Evolutionary conservation across 495 filamentous ascomycete species (phyloP).

Genomic region (Cercophora sp.): DNA sequence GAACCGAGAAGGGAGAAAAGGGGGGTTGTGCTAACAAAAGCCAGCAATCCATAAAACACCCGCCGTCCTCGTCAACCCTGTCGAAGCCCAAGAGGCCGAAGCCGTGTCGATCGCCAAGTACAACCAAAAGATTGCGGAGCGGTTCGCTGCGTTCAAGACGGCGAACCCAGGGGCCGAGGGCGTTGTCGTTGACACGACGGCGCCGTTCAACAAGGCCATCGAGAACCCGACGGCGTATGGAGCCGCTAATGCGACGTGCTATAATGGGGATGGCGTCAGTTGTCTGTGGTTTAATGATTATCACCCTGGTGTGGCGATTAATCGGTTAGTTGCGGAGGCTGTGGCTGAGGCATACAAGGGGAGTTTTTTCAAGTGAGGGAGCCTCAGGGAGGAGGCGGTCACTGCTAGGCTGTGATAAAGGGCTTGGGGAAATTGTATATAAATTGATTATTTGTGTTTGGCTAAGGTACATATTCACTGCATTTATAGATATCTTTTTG

Average conservation of each 20-base stretch:
- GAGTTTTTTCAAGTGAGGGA: slow-evolving; percentile 25
- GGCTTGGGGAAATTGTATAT: no score
- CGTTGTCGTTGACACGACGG: slow-evolving; percentile 36
- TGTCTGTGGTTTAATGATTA: slow-evolving; percentile 48
- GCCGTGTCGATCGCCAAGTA: slow-evolving; percentile 35
- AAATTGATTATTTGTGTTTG: no score
- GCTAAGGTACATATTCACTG: no score
- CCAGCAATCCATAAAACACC: slow-evolving; percentile 61
- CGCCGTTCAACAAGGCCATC: slow-evolving; percentile 37
- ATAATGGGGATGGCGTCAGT: slow-evolving; percentile 38
- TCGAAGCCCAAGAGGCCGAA: slow-evolving; percentile 22
- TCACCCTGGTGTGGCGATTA: slow-evolving; percentile 40
- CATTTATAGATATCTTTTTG: no score
- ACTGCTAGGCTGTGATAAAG: no score
- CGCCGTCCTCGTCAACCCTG: slow-evolving; percentile 35
- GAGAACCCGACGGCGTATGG: slow-evolving; percentile 42
- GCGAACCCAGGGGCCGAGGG: slow-evolving; percentile 27
- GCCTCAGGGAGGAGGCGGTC: no score
- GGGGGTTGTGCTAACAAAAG: no score
- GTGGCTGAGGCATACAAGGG: slow-evolving; percentile 40
- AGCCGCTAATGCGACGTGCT: slow-evolving; percentile 39
- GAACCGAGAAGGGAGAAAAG: no score
- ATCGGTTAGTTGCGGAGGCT: slow-evolving; percentile 32
- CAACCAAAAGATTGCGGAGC: slow-evolving; percentile 28
- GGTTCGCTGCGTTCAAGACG: slow-evolving; percentile 24